Evolutionary conservation across 805 yeast genomes (phyloP), one percentile per base, ranked within the genome.

Genomic region (Yarrowia sp.): DNA sequence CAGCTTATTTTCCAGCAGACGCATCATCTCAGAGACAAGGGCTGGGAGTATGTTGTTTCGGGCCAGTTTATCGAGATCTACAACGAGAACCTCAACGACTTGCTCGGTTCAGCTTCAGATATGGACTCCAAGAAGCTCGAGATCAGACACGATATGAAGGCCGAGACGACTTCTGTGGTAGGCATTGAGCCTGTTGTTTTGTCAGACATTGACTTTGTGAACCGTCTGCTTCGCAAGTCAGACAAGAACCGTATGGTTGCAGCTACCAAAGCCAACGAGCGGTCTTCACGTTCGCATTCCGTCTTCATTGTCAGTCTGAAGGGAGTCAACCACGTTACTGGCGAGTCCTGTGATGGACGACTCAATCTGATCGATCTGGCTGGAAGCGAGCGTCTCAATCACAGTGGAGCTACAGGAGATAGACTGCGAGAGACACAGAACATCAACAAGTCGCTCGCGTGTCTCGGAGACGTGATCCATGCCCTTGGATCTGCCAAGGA

Each of bases 241-340:
- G 76, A 78, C 42, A 76, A 72, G 24, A 84, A 84, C 64, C 78
- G 97, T 58, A 80, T 89, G 0, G 88, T 93, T 0, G 97, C 96
- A 0, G 79, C 90, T 0, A 94, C 99, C 0, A 81, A 78, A 63
- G 82, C 90, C 0, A 93, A 93, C 70, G 88, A 85, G 61, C 81
- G 87, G 36, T 92, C 97, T 1, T 93, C 98, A 0, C 80, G 99
- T 68, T 93, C 98, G 0, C 99, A 93, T 72, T 85, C 89, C 4
- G 85, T 93, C 0, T 91, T 89, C 67, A 84, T 83, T 10, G 76
- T 94, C 2, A 74, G 78, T 16, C 74, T 93, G 13, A 62, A 70
- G 1, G 96, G 97, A 0, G 59, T 51, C 3, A 84, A 88, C 68
- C 18, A 65, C 1, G 68, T 69, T 9, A 82, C 87, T 0, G 81